Conservation (phyloP, 768 basidiomycete genomes). For the Suillus alpinus region DNA sequence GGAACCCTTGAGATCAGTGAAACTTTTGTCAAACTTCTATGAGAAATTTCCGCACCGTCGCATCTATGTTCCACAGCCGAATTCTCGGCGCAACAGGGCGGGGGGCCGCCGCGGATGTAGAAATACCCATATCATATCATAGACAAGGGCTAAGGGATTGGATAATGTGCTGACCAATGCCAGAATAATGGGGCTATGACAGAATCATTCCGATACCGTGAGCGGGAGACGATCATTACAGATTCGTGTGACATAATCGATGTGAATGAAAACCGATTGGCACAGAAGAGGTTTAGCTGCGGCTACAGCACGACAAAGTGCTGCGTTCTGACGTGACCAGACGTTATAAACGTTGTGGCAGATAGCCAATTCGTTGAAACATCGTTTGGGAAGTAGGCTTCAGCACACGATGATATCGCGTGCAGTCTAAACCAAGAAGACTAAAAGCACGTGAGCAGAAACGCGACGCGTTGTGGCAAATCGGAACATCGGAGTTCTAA, state of each 20-base stretch:
- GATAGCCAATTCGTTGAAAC: not conserved
- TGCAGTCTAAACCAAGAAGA: conserved; percentile 1
- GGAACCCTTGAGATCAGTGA: not conserved
- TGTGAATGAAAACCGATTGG: not conserved
- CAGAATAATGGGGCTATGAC: not conserved
- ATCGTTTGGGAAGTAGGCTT: not conserved
- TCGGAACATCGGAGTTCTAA: conserved; percentile 35
- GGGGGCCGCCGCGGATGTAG: conserved; percentile 1
- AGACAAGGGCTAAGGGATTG: conserved; percentile 1
- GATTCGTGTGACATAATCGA: not conserved
- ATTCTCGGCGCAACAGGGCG: not conserved
- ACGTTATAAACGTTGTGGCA: not conserved
- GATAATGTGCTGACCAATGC: not conserved
- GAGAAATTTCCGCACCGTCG: not conserved
- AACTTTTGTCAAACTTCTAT: not conserved
- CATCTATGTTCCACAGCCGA: not conserved
- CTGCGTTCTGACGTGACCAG: not conserved
- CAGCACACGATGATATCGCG: not conserved
- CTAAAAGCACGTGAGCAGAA: conserved; percentile 3
- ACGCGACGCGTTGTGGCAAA: conserved; percentile 26
- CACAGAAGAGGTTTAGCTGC: not conserved
- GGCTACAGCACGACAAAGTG: not conserved
- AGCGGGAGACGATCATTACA: not conserved
- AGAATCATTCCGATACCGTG: not conserved
- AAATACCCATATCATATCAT: not conserved